Conservation (phyloP, 139 green algal species). For the Pleodorina starrii region DNA sequence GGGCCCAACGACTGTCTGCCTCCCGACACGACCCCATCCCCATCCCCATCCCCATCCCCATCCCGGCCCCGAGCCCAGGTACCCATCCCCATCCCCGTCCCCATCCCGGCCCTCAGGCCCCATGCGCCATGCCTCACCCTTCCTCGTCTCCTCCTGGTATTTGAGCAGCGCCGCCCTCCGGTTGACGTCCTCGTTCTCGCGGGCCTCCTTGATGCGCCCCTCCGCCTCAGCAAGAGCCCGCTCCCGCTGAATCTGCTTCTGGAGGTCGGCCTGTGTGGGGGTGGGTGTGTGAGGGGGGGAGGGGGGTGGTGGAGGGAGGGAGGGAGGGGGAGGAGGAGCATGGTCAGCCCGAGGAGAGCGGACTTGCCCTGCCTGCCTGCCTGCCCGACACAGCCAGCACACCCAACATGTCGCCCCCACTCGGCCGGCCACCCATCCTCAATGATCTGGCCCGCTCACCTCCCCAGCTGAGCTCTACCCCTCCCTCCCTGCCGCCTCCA, state of each 20-base stretch:
- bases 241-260: constrained; percentile 90
- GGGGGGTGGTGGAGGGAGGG: neutral
- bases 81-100: neutral
- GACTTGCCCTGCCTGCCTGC: too few relatives aligned
- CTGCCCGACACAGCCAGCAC: too few relatives aligned
- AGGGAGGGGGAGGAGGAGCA: too few relatives aligned
- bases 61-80: neutral
- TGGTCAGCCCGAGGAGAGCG: too few relatives aligned
- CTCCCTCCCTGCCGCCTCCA: too few relatives aligned
- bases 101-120: neutral
- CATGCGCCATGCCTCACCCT: constrained; percentile 24
- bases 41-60: neutral
- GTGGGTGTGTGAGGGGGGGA: neutral
- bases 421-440: too few relatives aligned
- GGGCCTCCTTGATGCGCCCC: constrained; percentile 89
- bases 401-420: too few relatives aligned
- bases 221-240: constrained; percentile 95
- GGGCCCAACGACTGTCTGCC: neutral
- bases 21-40: neutral
- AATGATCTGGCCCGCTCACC: too few relatives aligned
- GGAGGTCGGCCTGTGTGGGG: constrained; percentile 74
- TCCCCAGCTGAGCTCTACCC: too few relatives aligned
- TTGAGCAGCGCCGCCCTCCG: constrained; percentile 76
- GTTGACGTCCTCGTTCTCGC: constrained; percentile 98
- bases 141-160: constrained; percentile 69